A percentile compares a stretch with the other conserved stretches of the same genome.
Evolutionary conservation across 176 grass and related monocot species (phyloP).

Genomic region (Ananas comosus): DNA sequence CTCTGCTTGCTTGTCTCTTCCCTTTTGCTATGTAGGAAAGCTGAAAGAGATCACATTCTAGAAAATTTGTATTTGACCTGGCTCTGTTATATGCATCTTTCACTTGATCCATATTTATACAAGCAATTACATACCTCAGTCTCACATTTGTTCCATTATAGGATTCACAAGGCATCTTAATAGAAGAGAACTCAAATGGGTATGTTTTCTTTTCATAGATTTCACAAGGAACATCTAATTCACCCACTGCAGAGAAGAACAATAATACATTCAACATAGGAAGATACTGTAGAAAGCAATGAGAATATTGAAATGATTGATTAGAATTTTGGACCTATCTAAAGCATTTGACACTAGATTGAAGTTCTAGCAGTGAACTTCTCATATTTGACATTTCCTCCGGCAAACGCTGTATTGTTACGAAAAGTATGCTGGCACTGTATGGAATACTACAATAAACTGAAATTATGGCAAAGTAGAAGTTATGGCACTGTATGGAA

Average conservation of each 20-base stretch:
- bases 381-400: not conserved
- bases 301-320: no score
- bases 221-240: conserved; percentile 83
- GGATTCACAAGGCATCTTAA: conserved; percentile 97
- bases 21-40: no score
- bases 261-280: not conserved
- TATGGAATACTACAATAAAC: not conserved
- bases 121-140: conserved; percentile 44
- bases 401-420: no score
- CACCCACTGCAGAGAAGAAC: conserved; percentile 44
- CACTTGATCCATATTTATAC: not conserved
- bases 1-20: no score
- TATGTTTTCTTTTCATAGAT: conserved; percentile 89
- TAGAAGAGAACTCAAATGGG: conserved; percentile 82
- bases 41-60: no score
- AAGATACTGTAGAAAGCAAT: no score
- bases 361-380: not conserved
- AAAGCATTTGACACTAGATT: no score
- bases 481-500: no score
- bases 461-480: not conserved
- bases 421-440: not conserved
- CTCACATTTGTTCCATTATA: conserved; percentile 89
- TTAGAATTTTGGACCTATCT: no score
- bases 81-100: no score
- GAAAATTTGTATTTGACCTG: no score